Percentiles rank a stretch among this genome's conserved stretches.
These are phyloP conservation scores for Oleoguttula mirabilis DNA, from an alignment of 495 filamentous ascomycete species.

Conservation along the genomic window DNA sequence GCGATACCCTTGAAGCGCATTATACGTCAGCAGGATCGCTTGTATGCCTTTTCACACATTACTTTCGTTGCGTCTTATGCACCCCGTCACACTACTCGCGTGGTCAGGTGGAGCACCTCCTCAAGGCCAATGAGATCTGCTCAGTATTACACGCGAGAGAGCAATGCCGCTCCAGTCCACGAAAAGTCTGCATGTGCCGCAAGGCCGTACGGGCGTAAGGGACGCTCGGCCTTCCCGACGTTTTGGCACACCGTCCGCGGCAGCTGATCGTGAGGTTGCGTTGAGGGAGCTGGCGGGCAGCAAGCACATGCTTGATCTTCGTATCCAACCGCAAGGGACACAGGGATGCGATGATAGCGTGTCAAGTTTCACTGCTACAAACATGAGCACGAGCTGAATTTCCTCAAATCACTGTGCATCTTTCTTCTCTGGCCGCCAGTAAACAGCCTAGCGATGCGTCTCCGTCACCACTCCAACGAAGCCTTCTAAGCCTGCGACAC, in stretches of 20 bases:
- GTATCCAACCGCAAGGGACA: neutral
- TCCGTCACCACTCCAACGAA: conserved; percentile 52
- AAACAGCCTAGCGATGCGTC: conserved; percentile 3
- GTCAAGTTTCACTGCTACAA: no score
- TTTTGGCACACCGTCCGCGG: neutral
- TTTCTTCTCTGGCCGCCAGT: no score
- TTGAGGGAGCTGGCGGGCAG: conserved; percentile 6
- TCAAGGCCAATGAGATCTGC: conserved; percentile 25
- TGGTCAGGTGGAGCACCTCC: conserved; percentile 27
- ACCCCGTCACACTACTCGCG: conserved; percentile 21
- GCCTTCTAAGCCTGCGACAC: conserved; percentile 51
- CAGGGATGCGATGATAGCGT: conserved; percentile 1
- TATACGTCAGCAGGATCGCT: no score
- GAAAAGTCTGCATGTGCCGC: conserved; percentile 11
- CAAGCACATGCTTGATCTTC: neutral
- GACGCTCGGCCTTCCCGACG: conserved; percentile 9
- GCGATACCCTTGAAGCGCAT: conserved; percentile 4
- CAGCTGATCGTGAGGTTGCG: conserved; percentile 6
- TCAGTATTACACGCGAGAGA: conserved; percentile 30
- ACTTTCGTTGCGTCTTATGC: no score
- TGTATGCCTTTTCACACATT: no score
- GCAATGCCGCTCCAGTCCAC: conserved; percentile 13
- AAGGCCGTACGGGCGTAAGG: conserved; percentile 12
- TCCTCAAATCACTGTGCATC: neutral
- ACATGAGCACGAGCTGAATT: no score